A percentile compares a stretch with the other conserved stretches of the same genome.
These are phyloP conservation scores for Lactifluus echinatus DNA, from an alignment of 768 basidiomycete species.

Conservation along the genomic window DNA sequence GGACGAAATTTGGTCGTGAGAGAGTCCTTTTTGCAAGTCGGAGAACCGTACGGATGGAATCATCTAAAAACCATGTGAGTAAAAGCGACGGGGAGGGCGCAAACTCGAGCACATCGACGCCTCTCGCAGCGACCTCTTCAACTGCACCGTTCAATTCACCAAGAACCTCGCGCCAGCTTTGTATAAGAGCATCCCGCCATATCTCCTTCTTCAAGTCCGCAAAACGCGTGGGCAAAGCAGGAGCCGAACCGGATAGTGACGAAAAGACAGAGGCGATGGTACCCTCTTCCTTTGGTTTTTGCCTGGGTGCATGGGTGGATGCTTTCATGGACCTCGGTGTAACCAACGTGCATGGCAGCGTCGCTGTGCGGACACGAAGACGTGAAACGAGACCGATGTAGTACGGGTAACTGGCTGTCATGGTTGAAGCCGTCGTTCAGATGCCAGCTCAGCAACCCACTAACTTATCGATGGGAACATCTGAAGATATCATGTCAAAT, in stretches of 20 bases:
- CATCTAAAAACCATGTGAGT: constrained; percentile 28
- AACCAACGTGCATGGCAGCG: background rate
- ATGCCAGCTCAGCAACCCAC: too few relatives aligned
- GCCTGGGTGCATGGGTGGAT: background rate
- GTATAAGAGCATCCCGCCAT: constrained; percentile 36
- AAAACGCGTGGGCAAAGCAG: constrained; percentile 48
- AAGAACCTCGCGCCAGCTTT: constrained; percentile 51
- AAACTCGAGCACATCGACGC: constrained; percentile 36
- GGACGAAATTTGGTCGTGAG: constrained; percentile 33
- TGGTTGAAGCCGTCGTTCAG: background rate
- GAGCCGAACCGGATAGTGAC: constrained; percentile 33
- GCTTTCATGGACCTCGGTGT: background rate
- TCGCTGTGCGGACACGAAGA: background rate
- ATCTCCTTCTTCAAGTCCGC: constrained; percentile 49
- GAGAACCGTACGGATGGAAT: constrained; percentile 42
- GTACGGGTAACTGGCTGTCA: background rate
- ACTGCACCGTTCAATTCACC: constrained; percentile 38
- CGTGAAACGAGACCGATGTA: background rate
- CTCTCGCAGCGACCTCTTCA: constrained; percentile 38
- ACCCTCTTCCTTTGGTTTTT: constrained; percentile 27
- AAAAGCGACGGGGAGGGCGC: background rate
- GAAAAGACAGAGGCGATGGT: constrained; percentile 41
- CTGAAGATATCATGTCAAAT: too few relatives aligned
- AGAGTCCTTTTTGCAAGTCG: constrained; percentile 40
- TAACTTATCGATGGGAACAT: too few relatives aligned